A percentile compares a stretch with the other conserved stretches of the same genome.
phyloP scores from a whole-genome alignment of 768 basidiomycete genomes.

The Russula earlei region DNA sequence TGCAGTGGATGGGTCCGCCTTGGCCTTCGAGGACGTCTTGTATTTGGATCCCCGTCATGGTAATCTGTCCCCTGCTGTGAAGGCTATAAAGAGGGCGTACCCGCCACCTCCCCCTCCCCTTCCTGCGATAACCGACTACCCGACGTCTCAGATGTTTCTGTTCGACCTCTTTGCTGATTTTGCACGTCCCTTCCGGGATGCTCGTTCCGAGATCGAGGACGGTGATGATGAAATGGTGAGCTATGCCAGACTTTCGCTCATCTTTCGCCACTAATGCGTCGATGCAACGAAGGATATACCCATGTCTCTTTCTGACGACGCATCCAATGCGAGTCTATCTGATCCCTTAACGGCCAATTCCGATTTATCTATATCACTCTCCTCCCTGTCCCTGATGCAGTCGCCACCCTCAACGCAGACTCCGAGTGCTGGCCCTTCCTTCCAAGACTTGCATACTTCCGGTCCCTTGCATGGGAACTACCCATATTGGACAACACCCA shows the following conservation, averaged over 20 bases:
- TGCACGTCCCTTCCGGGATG: background rate
- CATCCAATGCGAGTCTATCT: background rate
- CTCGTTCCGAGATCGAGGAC: background rate
- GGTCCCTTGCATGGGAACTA: background rate
- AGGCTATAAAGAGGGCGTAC: background rate
- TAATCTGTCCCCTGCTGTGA: no score
- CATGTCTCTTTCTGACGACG: background rate
- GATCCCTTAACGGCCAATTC: background rate
- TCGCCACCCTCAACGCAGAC: background rate
- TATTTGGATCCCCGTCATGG: background rate
- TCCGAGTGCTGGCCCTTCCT: background rate
- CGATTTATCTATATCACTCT: background rate
- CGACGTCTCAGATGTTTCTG: background rate
- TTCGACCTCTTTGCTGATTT: background rate
- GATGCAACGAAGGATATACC: background rate
- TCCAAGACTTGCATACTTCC: background rate
- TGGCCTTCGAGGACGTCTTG: background rate
- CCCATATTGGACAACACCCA: background rate
- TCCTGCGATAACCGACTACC: background rate
- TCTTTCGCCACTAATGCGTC: background rate
- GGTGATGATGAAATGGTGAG: constrained; percentile 9
- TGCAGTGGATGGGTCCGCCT: background rate
- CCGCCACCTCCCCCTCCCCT: background rate
- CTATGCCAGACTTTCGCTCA: background rate
- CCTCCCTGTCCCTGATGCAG: background rate